Evolutionary conservation across 2,329 filamentous ascomycete species (phyloP), one percentile per base, ranked within the genome.

Genomic region (Xylariaceae sp.): DNA sequence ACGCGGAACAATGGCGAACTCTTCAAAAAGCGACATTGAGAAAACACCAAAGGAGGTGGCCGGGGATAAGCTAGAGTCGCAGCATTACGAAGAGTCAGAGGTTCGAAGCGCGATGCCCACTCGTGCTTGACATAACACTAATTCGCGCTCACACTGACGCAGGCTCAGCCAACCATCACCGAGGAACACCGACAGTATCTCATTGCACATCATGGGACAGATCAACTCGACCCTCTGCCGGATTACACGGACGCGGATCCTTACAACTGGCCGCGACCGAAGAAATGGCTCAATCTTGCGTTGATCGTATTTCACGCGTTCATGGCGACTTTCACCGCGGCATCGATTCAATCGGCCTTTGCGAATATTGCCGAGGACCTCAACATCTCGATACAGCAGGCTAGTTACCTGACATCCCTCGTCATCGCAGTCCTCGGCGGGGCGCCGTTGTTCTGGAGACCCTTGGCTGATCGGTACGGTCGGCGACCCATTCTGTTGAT

Each of bases 271-370:
- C 22, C 53, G 22, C 34, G 19, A 12, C 17, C 36, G 12, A 55
- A 53, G 47, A 55, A 55, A 45, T 46, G 31, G 42, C 2, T 53
- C n/a, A 55, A 55, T 31, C 50, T 55, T 1, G 12, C 45, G 28
- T 52, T 55, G 39, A 39, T 55, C 41, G 53, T 47, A 5, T 55
- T 55, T 9, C 53, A 55, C 34, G 53, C 47, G 2, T 53, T 50
- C 18, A 53, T 55, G 53, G 42, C 53, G 5, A 55, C 53, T 5
- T 55, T 55, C 36, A 55, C 47, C 14, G 53, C 53, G 2, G 33
- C 50, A 6, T 33, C 50, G 9, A 55, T 55, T 16, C 47, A 51
- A 14, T 50, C 53, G 2, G 50, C 50, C n/a, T 55, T 51, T 18
- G 50, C 42, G 43, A 33, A 49, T 12, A 55, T 55, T 42, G 43